A percentile compares a stretch with the other conserved stretches of the same genome.
Conservation (phyloP, 116 monocot genomes). For the Papilionanthe hybrid region DNA sequence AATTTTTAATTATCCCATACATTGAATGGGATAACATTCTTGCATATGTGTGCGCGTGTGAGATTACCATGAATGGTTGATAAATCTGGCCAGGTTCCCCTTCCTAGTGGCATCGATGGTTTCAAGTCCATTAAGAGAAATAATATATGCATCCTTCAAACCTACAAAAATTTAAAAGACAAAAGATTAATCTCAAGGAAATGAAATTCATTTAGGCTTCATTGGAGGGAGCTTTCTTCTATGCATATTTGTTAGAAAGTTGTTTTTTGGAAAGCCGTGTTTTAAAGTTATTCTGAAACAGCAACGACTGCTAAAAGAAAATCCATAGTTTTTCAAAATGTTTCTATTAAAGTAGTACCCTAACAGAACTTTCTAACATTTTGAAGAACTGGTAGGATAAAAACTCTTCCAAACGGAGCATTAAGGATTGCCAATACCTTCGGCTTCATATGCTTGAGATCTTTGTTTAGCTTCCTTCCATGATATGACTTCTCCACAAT, state of each 20-base stretch:
- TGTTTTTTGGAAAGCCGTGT: no score
- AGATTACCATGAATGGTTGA: slow-evolving; percentile 94
- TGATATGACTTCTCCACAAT: slow-evolving; percentile 98
- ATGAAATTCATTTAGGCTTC: no score
- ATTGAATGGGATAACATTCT: neutral
- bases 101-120: slow-evolving; percentile 93
- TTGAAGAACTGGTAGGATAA: no score
- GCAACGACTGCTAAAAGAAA: no score
- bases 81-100: slow-evolving; percentile 91
- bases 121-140: slow-evolving; percentile 75
- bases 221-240: no score
- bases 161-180: slow-evolving; percentile 29
- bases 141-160: slow-evolving; percentile 88
- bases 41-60: neutral
- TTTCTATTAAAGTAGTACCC: no score
- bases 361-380: no score
- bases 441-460: slow-evolving; percentile 73
- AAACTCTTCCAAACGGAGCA: no score
- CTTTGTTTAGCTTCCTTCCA: slow-evolving; percentile 77
- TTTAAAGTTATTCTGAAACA: no score
- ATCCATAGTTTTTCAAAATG: no score
- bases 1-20: neutral
- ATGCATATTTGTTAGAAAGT: no score
- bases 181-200: neutral
- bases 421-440: slow-evolving; percentile 36